phyloP scores from a whole-genome alignment of 805 yeast species.

The Kodamaea hsintzibuensis region DNA sequence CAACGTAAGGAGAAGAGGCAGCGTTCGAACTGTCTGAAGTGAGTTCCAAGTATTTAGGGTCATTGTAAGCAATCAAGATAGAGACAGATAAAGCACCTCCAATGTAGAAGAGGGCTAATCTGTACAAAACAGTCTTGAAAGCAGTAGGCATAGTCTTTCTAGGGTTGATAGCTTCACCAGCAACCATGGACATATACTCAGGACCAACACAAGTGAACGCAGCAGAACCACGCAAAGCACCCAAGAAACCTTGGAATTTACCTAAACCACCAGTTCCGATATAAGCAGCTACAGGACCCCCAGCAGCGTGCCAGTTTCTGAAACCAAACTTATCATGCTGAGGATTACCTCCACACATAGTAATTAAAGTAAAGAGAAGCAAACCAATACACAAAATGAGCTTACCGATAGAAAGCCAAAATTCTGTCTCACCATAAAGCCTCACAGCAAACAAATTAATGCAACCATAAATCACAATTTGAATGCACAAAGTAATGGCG shows the following conservation, averaged over 20 bases:
- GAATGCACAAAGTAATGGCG: slow-evolving; percentile 44
- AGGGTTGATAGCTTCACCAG: slow-evolving; percentile 60
- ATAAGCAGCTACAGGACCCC: slow-evolving; percentile 44
- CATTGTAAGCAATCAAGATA: slow-evolving; percentile 34
- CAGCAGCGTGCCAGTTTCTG: slow-evolving; percentile 43
- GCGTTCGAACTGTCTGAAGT: slow-evolving; percentile 17
- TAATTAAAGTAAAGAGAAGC: slow-evolving; percentile 34
- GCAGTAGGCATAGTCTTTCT: slow-evolving; percentile 65
- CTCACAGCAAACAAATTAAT: slow-evolving; percentile 34
- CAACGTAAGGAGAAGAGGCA: slow-evolving; percentile 75
- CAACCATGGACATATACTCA: slow-evolving; percentile 53
- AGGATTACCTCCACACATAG: slow-evolving; percentile 49
- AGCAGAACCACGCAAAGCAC: slow-evolving; percentile 24
- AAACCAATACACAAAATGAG: slow-evolving; percentile 32
- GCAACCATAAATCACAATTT: slow-evolving; percentile 37
- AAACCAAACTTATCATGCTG: slow-evolving; percentile 47
- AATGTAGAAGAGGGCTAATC: slow-evolving; percentile 44
- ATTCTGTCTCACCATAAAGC: slow-evolving; percentile 40
- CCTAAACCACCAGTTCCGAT: slow-evolving; percentile 58
- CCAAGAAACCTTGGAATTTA: slow-evolving; percentile 25
- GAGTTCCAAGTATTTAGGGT: slow-evolving; percentile 25
- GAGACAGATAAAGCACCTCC: slow-evolving; percentile 42
- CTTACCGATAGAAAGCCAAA: slow-evolving; percentile 36
- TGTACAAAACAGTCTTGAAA: slow-evolving; percentile 56
- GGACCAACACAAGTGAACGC: slow-evolving; percentile 43